These are phyloP conservation scores for Agrocybe pediades DNA, from an alignment of 768 basidiomycete species.

Conservation along the genomic window DNA sequence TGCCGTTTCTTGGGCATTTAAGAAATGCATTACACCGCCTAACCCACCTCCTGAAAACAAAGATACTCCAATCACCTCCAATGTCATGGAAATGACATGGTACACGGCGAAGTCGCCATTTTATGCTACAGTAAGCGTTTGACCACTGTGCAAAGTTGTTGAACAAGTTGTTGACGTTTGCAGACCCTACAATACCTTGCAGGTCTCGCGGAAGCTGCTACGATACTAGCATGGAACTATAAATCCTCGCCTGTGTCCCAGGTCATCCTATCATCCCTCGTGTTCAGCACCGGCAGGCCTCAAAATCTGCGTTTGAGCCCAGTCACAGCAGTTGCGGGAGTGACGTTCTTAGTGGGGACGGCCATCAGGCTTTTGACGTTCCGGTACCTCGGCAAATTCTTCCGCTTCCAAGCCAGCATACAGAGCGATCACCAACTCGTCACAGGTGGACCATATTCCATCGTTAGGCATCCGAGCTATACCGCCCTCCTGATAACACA, in stretches of 20 bases:
- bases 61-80: constrained; percentile 5
- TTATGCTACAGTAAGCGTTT: constrained; percentile 7
- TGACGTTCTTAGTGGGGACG: constrained; percentile 11
- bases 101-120: constrained; percentile 5
- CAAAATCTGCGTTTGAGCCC: constrained; percentile 3
- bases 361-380: constrained; percentile 10
- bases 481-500: constrained; percentile 38
- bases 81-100: constrained; percentile 10
- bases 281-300: constrained; percentile 7
- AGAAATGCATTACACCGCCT: constrained; percentile 12
- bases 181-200: constrained; percentile 8
- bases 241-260: constrained; percentile 5
- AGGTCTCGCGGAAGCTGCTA: constrained; percentile 8
- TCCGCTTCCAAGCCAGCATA: constrained; percentile 47
- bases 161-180: neutral
- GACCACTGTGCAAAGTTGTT: too few species aligned
- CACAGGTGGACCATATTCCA: constrained; percentile 26
- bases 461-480: constrained; percentile 43
- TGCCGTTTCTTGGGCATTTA: constrained; percentile 7
- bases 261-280: constrained; percentile 1
- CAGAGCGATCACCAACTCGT: constrained; percentile 42
- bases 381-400: constrained; percentile 27
- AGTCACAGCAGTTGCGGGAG: constrained; percentile 3
- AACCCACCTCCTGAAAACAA: constrained; percentile 9
- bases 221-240: constrained; percentile 12